Conservation (phyloP, 768 basidiomycete species). For the Mycena rebaudengoi region DNA sequence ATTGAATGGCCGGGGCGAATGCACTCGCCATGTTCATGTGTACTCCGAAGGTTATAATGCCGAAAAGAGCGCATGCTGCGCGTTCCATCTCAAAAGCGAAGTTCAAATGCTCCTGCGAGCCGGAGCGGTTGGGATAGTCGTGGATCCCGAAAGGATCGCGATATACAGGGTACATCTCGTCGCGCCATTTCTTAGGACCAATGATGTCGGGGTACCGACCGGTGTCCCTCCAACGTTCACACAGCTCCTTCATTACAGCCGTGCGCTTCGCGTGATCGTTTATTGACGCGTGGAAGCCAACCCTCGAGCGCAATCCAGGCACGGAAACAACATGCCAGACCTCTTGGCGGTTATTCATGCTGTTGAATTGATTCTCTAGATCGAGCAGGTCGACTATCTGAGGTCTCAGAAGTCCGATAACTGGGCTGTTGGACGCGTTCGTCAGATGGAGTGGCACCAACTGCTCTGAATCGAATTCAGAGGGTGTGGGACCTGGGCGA, state of each 20-base stretch:
- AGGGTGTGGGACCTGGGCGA: conserved; percentile 37
- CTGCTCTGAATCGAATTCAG: conserved; percentile 46
- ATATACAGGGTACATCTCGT: conserved; percentile 85
- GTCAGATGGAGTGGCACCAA: conserved; percentile 67
- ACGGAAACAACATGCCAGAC: conserved; percentile 46
- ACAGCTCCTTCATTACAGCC: conserved; percentile 67
- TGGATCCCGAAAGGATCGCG: conserved; percentile 70
- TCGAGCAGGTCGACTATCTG: conserved; percentile 62
- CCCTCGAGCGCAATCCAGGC: conserved; percentile 38
- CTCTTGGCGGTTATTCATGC: conserved; percentile 37
- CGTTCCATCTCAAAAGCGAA: conserved; percentile 92
- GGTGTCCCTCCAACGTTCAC: conserved; percentile 78
- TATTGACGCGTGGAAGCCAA: conserved; percentile 62
- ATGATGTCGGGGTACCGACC: conserved; percentile 70
- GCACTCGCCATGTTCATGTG: conserved; percentile 93
- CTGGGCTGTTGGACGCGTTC: conserved; percentile 56
- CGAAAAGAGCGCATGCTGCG: conserved; percentile 88
- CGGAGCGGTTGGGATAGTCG: conserved; percentile 52
- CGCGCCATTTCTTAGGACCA: conserved; percentile 83
- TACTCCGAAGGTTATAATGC: conserved; percentile 90
- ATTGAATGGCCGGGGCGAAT: too few relatives aligned
- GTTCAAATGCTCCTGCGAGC: conserved; percentile 50
- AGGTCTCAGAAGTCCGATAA: conserved; percentile 70
- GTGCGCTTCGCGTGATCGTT: conserved; percentile 69
- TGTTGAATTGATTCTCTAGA: conserved; percentile 54